Conservation (phyloP, 305 asterid species). For the Coffea humblotiana region DNA sequence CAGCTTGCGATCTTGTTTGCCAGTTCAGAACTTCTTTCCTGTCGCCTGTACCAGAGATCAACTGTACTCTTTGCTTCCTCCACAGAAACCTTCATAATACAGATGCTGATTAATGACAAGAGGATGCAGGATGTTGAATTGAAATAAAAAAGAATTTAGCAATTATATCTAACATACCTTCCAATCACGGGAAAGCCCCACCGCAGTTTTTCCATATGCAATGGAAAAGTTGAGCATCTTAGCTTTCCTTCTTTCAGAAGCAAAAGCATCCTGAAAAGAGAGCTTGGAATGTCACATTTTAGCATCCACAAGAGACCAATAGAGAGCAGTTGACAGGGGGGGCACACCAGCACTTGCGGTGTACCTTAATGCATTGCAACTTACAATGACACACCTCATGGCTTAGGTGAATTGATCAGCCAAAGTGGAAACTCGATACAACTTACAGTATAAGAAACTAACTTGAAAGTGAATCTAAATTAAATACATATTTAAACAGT, state of each 20-base stretch:
- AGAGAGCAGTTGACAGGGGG: neutral
- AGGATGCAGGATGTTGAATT: neutral
- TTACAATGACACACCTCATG: neutral
- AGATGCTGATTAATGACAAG: slow-evolving; percentile 18
- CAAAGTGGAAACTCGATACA: neutral
- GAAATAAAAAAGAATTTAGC: slow-evolving; percentile 4
- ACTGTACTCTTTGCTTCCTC: slow-evolving; percentile 95
- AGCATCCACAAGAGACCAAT: neutral
- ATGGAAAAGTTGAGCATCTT: slow-evolving; percentile 99
- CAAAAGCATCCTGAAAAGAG: slow-evolving; percentile 80
- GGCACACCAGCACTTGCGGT: neutral
- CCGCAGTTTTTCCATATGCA: slow-evolving; percentile 88
- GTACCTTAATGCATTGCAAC: neutral
- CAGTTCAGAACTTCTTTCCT: slow-evolving; percentile 85
- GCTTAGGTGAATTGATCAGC: neutral
- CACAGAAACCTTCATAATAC: slow-evolving; percentile 70
- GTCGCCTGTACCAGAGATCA: slow-evolving; percentile 90
- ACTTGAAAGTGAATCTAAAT: neutral
- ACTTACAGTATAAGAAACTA: neutral
- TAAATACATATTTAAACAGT: neutral
- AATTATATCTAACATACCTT: slow-evolving; percentile 47
- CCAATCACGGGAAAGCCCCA: slow-evolving; percentile 98
- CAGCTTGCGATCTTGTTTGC: slow-evolving; percentile 73
- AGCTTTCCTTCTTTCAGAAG: slow-evolving; percentile 97
- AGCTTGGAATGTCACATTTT: slow-evolving; percentile 2